These are phyloP conservation scores for Fusarium humuli DNA, from an alignment of 2,329 filamentous ascomycete species.

Conservation along the genomic window DNA sequence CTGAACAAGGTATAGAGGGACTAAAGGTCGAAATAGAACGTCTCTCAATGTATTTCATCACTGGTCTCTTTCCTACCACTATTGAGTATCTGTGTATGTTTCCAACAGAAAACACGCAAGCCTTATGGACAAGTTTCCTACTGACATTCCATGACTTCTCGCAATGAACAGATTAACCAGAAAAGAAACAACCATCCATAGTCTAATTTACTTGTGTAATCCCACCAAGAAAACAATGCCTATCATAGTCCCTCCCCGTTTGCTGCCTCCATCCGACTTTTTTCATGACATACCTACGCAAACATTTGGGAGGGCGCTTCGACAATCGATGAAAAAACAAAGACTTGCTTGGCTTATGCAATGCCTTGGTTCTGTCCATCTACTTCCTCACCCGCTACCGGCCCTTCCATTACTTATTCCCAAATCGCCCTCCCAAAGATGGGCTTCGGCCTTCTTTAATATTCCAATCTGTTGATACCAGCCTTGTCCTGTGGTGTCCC, in stretches of 20 bases:
- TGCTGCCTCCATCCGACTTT: slow-evolving; percentile 21
- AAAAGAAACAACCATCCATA: slow-evolving; percentile 47
- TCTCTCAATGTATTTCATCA: slow-evolving; percentile 23
- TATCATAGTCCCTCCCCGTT: slow-evolving; percentile 43
- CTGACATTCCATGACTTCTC: slow-evolving; percentile 35
- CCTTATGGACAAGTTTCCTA: slow-evolving; percentile 27
- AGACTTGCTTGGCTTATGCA: slow-evolving; percentile 33
- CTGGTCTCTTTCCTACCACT: slow-evolving; percentile 29
- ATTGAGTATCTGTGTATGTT: slow-evolving; percentile 40
- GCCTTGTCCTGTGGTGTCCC: slow-evolving; percentile 14
- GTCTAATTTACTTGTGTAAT: slow-evolving; percentile 49
- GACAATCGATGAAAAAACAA: slow-evolving; percentile 30
- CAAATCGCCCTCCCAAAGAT: slow-evolving; percentile 16
- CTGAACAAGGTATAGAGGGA: not conserved
- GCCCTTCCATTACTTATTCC: slow-evolving; percentile 17
- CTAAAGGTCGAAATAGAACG: not conserved
- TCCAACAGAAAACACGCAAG: slow-evolving; percentile 31
- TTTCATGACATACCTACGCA: slow-evolving; percentile 12
- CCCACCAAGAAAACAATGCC: slow-evolving; percentile 44
- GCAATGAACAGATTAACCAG: slow-evolving; percentile 45
- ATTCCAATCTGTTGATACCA: slow-evolving; percentile 11
- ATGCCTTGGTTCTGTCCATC: slow-evolving; percentile 32
- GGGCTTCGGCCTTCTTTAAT: slow-evolving; percentile 7
- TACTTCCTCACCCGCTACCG: slow-evolving; percentile 31
- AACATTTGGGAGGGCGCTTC: slow-evolving; percentile 24